Evolutionary conservation across 345 rosid species (phyloP), one percentile per base, ranked within the genome.

Genomic region (Cochlearia excelsa): DNA sequence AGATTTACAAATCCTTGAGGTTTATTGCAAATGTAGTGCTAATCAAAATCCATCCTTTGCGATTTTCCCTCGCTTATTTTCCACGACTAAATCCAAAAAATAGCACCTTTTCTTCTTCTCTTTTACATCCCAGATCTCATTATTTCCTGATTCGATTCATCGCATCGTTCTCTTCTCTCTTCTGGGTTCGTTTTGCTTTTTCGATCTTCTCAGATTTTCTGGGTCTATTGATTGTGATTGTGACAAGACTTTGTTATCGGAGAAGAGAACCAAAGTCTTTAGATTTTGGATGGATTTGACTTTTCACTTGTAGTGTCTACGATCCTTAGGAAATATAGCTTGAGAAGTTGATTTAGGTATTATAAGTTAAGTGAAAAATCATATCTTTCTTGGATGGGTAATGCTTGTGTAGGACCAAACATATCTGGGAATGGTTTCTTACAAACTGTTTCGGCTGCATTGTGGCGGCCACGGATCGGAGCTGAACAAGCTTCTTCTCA

Each of bases 401-500:
- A 89, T 65, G 81, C 80, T 54, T 89, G 95, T 58, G 83, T 84
- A 28, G 97, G 97, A 62, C 97, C 95, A 57, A 80, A 70, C 68
- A 60, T 84, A 52, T 68, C 85, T 67, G 73, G 74, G 39, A 89
- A 82, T 73, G 70, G 92, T 47, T 81, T 89, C 70, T 65, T 89
- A 43, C 92, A 89, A 74, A 80, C 88, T 26, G 83, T 89, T 66
- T 76, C 92, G 0, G 87, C 91, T 35, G 91, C 87, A 49, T 64
- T 89, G 71, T 89, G 95, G 92, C 71, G 84, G 31, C 74, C 87
- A 33, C 61, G 88, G 68, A 61, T 77, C 2, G 79, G 83, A 1
- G 85, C 65, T 62, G 95, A 76, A 33, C 74, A 61, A 61, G 52
- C 54, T 1, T 66, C 82, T 37, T 37, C 40, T 37, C 77, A 68